These are phyloP conservation scores for Infundibulicybe gibba DNA, from an alignment of 768 basidiomycete species.

Conservation along the genomic window DNA sequence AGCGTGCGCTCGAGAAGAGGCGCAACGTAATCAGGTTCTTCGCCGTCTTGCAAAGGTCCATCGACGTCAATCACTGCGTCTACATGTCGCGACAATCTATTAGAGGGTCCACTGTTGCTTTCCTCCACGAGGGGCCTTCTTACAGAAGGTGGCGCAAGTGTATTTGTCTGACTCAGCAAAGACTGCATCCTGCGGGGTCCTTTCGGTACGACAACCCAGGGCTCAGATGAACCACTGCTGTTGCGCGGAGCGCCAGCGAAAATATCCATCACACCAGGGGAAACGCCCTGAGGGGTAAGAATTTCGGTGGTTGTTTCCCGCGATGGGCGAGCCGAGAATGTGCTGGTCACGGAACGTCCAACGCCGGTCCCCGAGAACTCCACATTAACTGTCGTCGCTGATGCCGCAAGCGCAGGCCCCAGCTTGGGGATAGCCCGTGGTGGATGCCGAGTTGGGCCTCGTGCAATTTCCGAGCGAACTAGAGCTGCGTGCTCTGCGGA, in stretches of 20 bases:
- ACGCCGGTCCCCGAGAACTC: constrained; percentile 79
- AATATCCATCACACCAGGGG: constrained; percentile 67
- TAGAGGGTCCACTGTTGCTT: constrained; percentile 14
- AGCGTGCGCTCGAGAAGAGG: constrained; percentile 67
- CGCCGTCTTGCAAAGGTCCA: constrained; percentile 25
- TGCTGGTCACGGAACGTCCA: constrained; percentile 37
- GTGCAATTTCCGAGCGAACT: constrained; percentile 16
- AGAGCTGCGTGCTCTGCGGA: constrained; percentile 11
- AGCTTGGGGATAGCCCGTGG: constrained; percentile 71
- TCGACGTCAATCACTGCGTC: constrained; percentile 75
- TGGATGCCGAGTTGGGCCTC: constrained; percentile 20
- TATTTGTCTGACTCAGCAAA: constrained; percentile 17
- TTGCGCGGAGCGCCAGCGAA: constrained; percentile 82
- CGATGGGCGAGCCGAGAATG: constrained; percentile 20
- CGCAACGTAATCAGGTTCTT: constrained; percentile 39
- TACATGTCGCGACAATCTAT: constrained; percentile 58
- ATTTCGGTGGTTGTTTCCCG: neutral
- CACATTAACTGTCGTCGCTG: constrained; percentile 91
- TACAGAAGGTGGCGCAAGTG: constrained; percentile 5
- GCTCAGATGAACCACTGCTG: constrained; percentile 40
- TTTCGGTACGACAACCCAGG: constrained; percentile 70
- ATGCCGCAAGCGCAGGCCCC: constrained; percentile 81
- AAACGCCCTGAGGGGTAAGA: neutral
- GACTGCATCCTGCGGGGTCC: constrained; percentile 24
- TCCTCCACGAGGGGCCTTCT: constrained; percentile 13